A percentile compares a stretch with the other conserved stretches of the same genome.
phyloP scores from a whole-genome alignment of 108 stramenopile genomes.

The Fragilariopsis cylindrus region DNA sequence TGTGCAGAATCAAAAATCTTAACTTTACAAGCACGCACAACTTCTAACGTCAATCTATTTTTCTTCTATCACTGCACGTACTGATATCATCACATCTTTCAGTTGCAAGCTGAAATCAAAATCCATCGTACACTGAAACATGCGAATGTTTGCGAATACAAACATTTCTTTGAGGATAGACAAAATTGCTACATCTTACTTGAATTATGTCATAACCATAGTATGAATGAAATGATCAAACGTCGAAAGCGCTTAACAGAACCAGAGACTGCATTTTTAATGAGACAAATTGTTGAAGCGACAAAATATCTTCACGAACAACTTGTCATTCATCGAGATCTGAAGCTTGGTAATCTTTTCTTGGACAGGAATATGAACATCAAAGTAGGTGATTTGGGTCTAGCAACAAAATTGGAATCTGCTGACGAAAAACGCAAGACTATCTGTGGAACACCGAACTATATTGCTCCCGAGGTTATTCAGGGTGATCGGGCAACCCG shows the following conservation, averaged over 20 bases:
- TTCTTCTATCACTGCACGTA: not conserved
- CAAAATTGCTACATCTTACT: constrained; percentile 97
- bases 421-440: constrained; percentile 91
- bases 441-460: constrained; percentile 99
- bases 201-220: constrained; percentile 97
- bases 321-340: constrained; percentile 96
- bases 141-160: constrained; percentile 90
- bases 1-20: not conserved
- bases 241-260: constrained; percentile 89
- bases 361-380: constrained; percentile 78
- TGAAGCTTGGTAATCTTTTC: constrained; percentile 99
- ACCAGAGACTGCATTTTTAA: constrained; percentile 78
- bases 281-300: constrained; percentile 87
- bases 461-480: constrained; percentile 99
- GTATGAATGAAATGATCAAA: constrained; percentile 94
- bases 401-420: constrained; percentile 87
- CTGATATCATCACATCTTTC: constrained; percentile 5
- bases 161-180: constrained; percentile 97
- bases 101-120: constrained; percentile 99
- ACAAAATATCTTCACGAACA: constrained; percentile 89
- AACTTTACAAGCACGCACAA: not conserved
- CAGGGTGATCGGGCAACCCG: constrained; percentile 82
- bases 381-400: constrained; percentile 96
- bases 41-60: not conserved
- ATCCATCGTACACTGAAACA: constrained; percentile 96